Evolutionary conservation across 805 yeast species (phyloP).

Genomic region (Schwanniomyces vanrijiae): DNA sequence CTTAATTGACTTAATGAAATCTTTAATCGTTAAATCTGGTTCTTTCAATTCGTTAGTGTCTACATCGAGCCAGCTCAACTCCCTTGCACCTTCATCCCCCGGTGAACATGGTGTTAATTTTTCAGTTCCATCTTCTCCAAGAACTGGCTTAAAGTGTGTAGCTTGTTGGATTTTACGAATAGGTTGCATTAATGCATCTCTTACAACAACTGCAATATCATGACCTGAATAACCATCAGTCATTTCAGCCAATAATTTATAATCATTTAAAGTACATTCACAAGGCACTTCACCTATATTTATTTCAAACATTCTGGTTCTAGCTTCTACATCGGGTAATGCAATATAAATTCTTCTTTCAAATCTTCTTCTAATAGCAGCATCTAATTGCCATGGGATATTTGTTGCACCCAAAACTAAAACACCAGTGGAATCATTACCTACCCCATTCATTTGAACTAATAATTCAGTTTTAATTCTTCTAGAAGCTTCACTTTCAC

Average conservation of each 20-base stretch:
- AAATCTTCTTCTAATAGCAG: conserved; percentile 95
- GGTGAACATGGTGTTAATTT: conserved; percentile 94
- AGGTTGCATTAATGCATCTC: conserved; percentile 98
- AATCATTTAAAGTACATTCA: conserved; percentile 69
- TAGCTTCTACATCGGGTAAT: conserved; percentile 89
- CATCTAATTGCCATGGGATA: conserved; percentile 98
- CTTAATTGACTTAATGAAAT: conserved; percentile 89
- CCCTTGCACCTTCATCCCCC: conserved; percentile 84
- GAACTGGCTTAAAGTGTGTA: conserved; percentile 80
- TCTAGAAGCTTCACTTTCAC: conserved; percentile 94
- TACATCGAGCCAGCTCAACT: conserved; percentile 91
- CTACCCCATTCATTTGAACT: conserved; percentile 99
- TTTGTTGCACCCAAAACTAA: conserved; percentile 96
- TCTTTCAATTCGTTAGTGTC: conserved; percentile 86
- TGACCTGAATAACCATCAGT: conserved; percentile 98
- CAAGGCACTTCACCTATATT: conserved; percentile 92
- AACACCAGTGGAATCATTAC: conserved; percentile 90
- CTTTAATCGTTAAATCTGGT: conserved; percentile 87
- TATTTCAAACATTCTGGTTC: conserved; percentile 90
- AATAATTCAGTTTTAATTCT: conserved; percentile 93
- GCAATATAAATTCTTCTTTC: conserved; percentile 95
- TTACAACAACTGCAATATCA: conserved; percentile 93
- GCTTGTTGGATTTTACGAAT: conserved; percentile 93
- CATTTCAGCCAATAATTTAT: conserved; percentile 78
- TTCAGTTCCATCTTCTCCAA: conserved; percentile 38